A percentile compares a stretch with the other conserved stretches of the same genome.
phyloP scores from a whole-genome alignment of 164 flowering plant species.

The Malania oleifera region DNA sequence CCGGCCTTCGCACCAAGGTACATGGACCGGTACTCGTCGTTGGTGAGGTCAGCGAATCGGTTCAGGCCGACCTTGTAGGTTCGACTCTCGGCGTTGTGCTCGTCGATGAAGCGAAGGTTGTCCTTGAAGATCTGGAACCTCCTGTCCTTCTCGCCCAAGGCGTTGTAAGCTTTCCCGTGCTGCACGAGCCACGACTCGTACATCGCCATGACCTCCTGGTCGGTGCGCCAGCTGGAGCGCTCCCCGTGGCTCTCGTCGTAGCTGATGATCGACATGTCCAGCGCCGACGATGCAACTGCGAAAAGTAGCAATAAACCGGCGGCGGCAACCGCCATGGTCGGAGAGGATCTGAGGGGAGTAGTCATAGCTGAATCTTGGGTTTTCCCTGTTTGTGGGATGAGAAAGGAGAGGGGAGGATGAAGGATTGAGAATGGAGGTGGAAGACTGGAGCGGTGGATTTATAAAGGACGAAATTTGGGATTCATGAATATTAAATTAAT shows the following conservation, averaged over 20 bases:
- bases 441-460: no score
- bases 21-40: slow-evolving; percentile 35
- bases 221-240: slow-evolving; percentile 20
- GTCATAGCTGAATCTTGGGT: no score
- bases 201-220: slow-evolving; percentile 34
- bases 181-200: slow-evolving; percentile 61
- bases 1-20: slow-evolving; percentile 21
- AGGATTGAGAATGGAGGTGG: no score
- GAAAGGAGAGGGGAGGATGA: no score
- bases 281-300: slow-evolving; percentile 18
- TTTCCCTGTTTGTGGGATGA: no score
- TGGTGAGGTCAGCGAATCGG: slow-evolving; percentile 41
- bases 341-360: no score
- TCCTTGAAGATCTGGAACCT: slow-evolving; percentile 72
- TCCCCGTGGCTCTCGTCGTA: slow-evolving; percentile 33
- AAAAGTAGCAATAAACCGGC: slow-evolving; percentile 10
- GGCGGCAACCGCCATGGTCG: slow-evolving; percentile 3
- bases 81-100: slow-evolving; percentile 48
- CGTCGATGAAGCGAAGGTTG: slow-evolving; percentile 63
- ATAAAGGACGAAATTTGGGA: no score
- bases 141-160: slow-evolving; percentile 56
- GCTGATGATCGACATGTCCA: slow-evolving; percentile 43
- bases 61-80: slow-evolving; percentile 38
- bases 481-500: no score
- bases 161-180: slow-evolving; percentile 64